Evolutionary conservation across 2,329 filamentous ascomycete species (phyloP).

Genomic region (Fusarium sp.): DNA sequence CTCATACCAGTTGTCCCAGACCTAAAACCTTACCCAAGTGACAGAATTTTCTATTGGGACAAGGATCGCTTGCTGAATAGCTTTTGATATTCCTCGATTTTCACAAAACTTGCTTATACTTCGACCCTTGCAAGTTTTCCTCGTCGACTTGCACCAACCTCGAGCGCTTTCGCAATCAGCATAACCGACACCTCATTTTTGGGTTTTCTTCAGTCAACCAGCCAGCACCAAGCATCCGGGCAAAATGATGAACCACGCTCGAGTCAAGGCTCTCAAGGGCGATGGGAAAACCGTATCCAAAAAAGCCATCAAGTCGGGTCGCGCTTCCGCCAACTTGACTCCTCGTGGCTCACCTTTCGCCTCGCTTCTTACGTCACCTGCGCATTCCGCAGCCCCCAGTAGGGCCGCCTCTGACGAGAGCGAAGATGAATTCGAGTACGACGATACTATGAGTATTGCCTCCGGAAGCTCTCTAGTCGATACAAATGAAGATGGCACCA

Average conservation of each 20-base stretch:
- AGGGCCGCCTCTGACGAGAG: slow-evolving; percentile 72
- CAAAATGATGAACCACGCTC: slow-evolving; percentile 69
- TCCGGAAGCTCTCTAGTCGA: slow-evolving; percentile 60
- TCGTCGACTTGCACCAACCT: slow-evolving; percentile 33
- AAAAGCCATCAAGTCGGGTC: slow-evolving; percentile 72
- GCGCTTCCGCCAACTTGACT: slow-evolving; percentile 68
- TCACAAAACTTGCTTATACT: slow-evolving; percentile 13
- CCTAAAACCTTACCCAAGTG: slow-evolving; percentile 42
- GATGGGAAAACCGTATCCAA: slow-evolving; percentile 78
- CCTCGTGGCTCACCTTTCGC: slow-evolving; percentile 68
- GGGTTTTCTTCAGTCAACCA: not conserved
- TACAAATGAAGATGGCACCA: slow-evolving; percentile 74
- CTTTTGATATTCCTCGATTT: slow-evolving; percentile 24
- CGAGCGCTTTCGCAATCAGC: not conserved
- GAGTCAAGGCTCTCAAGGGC: slow-evolving; percentile 76
- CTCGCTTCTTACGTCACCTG: slow-evolving; percentile 69
- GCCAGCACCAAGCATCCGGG: not conserved
- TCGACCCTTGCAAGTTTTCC: slow-evolving; percentile 41
- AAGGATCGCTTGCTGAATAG: slow-evolving; percentile 44
- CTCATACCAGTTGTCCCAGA: slow-evolving; percentile 40
- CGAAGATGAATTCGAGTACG: slow-evolving; percentile 63
- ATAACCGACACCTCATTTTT: slow-evolving; percentile 1
- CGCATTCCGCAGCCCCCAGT: slow-evolving; percentile 69
- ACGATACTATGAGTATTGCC: slow-evolving; percentile 59
- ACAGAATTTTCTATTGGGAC: slow-evolving; percentile 31